Base-by-base conservation (phyloP, 768 basidiomycete genomes). In the Megacollybia marginata region DNA sequence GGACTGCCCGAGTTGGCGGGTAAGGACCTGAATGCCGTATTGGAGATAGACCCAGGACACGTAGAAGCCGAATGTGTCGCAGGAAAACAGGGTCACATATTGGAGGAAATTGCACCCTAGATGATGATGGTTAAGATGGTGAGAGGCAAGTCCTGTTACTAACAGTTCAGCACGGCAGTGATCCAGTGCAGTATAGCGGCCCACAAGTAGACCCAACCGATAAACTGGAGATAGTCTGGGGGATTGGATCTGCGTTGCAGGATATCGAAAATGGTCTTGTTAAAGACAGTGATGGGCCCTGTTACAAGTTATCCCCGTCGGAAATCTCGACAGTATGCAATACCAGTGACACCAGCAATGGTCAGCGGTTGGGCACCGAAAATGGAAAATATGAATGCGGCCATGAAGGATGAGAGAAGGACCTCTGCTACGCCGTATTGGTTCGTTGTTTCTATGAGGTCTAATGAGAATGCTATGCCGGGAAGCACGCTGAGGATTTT, bases 141-240 rank as follows among this genome's bases (percentile, higher is more conserved):
- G 11, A 18, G 48, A 11, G 36, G 5, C 16, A 46, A 28, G 33
- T 18, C 16, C 16, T 52, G 15, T 34, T 10, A 62, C 76, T 55
- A 54, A 85, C 90, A 88, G 54, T 92, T 92, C 13, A 88, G 68
- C 5, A 79, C 61, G 5, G 92, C 88, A 4, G 88, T 86, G 42
- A 88, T 67, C 85, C 86, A 92, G 58, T 93, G 87, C 36, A 88
- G 65, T 36, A 92, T 86, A 0, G 90, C 92, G 33, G 79, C 88
- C 91, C 91, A 93, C 0, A 92, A 68, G 62, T 95, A 94, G 0
- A 91, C 86, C 92, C 92, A 94, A 23, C 91, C 91, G 9, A 94
- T 76, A 59, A 93, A 93, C 33, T 86, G 85, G 11, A 92, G 76
- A 61, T 93, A 95, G 46, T 76, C 64, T 1, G 91, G 90, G 5